phyloP scores from a whole-genome alignment of 1,284 basidiomycete species.

The Hymenochaete sp. region DNA sequence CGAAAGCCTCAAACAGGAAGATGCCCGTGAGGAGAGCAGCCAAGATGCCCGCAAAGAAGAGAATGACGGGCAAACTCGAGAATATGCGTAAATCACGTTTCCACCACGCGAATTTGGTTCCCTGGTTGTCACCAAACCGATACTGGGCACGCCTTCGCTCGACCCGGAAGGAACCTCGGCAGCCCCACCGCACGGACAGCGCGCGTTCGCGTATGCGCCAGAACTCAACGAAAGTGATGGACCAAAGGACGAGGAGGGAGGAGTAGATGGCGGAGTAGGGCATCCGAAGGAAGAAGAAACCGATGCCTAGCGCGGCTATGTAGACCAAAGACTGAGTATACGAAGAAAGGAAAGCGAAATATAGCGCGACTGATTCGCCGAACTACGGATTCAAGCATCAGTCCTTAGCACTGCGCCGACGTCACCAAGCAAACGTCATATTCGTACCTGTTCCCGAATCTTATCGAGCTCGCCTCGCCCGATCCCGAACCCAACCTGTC shows the following conservation, averaged over 20 bases:
- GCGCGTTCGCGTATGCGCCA: slow-evolving; percentile 82
- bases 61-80: slow-evolving; percentile 71
- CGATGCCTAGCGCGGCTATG: slow-evolving; percentile 52
- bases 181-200: slow-evolving; percentile 74
- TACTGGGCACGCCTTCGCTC: slow-evolving; percentile 70
- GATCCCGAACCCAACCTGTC: slow-evolving; percentile 46
- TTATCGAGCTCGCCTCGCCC: slow-evolving; percentile 42
- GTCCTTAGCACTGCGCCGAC: slow-evolving; percentile 20
- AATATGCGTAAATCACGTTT: slow-evolving; percentile 68
- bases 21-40: slow-evolving; percentile 66
- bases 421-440: neutral
- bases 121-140: slow-evolving; percentile 29
- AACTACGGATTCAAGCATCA: slow-evolving; percentile 43
- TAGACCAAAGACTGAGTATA: slow-evolving; percentile 75
- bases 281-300: slow-evolving; percentile 55
- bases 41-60: slow-evolving; percentile 66
- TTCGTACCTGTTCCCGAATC: slow-evolving; percentile 50
- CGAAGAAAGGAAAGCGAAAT: slow-evolving; percentile 80
- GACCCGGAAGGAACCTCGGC: slow-evolving; percentile 66
- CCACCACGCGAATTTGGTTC: slow-evolving; percentile 52
- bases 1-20: slow-evolving; percentile 84
- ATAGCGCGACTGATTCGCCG: slow-evolving; percentile 82
- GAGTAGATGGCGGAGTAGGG: slow-evolving; percentile 79
- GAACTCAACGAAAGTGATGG: slow-evolving; percentile 77
- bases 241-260: slow-evolving; percentile 68